These are phyloP conservation scores for Boletus tylopilopsis DNA, from an alignment of 768 basidiomycete species.

Conservation along the genomic window DNA sequence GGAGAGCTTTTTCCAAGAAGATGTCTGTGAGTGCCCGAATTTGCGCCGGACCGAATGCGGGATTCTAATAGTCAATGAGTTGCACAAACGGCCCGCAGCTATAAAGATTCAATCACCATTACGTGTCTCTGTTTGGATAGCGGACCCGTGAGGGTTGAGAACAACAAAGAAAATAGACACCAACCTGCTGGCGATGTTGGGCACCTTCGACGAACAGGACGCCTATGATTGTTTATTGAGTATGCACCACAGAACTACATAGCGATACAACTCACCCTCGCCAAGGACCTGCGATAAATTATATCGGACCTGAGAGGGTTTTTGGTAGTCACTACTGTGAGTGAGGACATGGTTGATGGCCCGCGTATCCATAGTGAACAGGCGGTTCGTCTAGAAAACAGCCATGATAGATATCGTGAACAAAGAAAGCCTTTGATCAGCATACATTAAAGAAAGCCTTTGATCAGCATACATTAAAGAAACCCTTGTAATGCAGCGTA, in stretches of 20 bases:
- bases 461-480: slow-evolving; percentile 2
- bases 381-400: slow-evolving; percentile 29
- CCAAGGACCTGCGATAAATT: slow-evolving; percentile 1
- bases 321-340: slow-evolving; percentile 52
- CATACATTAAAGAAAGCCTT: too few species aligned
- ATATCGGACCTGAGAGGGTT: slow-evolving; percentile 19
- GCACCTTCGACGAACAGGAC: slow-evolving; percentile 43
- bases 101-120: slow-evolving; percentile 31
- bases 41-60: slow-evolving; percentile 61
- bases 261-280: not conserved
- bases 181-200: slow-evolving; percentile 37
- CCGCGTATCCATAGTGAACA: slow-evolving; percentile 58
- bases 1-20: slow-evolving; percentile 52
- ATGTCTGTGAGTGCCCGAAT: slow-evolving; percentile 56
- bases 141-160: not conserved
- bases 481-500: slow-evolving; percentile 11
- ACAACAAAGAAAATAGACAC: not conserved
- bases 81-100: not conserved
- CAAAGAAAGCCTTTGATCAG: not conserved
- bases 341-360: slow-evolving; percentile 60
- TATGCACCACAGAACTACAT: not conserved
- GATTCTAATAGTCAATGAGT: slow-evolving; percentile 42
- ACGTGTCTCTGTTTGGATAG: slow-evolving; percentile 7
- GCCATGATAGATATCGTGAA: too few species aligned
- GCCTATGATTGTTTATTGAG: slow-evolving; percentile 29